Percentiles rank a stretch among this genome's conserved stretches.
These are phyloP conservation scores for Sindora glabra DNA, from an alignment of 306 rosid species.

Conservation along the genomic window DNA sequence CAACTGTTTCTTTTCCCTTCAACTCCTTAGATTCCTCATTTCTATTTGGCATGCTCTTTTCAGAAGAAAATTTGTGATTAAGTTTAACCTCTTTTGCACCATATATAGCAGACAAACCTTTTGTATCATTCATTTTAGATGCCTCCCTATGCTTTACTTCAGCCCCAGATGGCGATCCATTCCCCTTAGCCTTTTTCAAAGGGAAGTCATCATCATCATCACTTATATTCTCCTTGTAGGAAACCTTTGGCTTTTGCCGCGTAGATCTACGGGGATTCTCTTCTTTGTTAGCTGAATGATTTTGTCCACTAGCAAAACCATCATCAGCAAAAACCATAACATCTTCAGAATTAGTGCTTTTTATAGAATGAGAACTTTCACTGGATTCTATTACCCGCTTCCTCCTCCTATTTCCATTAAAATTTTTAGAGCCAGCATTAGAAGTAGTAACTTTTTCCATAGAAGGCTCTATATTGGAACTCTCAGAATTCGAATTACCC, in stretches of 20 bases:
- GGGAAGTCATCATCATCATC: conserved; percentile 34
- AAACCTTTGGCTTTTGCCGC: conserved; percentile 59
- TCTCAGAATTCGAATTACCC: conserved; percentile 19
- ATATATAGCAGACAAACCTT: conserved; percentile 26
- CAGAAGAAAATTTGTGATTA: conserved; percentile 14
- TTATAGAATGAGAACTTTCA: conserved; percentile 42
- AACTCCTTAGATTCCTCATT: conserved; percentile 16
- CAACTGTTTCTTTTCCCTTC: conserved; percentile 20
- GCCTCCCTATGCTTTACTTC: conserved; percentile 25
- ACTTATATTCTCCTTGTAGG: conserved; percentile 61
- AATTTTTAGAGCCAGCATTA: conserved; percentile 24
- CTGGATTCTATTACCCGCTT: conserved; percentile 45
- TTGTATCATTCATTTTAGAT: conserved; percentile 22
- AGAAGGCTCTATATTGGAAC: conserved; percentile 15
- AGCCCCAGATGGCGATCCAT: conserved; percentile 22
- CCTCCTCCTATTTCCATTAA: conserved; percentile 44
- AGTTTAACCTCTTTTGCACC: conserved; percentile 26
- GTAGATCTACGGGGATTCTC: conserved; percentile 62
- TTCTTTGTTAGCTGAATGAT: conserved; percentile 21
- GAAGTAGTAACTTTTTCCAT: conserved; percentile 20
- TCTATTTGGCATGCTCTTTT: conserved; percentile 25
- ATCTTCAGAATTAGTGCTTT: conserved; percentile 57
- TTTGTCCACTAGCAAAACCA: conserved; percentile 26
- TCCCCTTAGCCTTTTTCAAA: conserved; percentile 36
- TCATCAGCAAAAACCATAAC: conserved; percentile 23